A percentile compares a stretch with the other conserved stretches of the same genome.
phyloP scores from a whole-genome alignment of 257 asterid genomes.

The Lithospermum erythrorhizon region DNA sequence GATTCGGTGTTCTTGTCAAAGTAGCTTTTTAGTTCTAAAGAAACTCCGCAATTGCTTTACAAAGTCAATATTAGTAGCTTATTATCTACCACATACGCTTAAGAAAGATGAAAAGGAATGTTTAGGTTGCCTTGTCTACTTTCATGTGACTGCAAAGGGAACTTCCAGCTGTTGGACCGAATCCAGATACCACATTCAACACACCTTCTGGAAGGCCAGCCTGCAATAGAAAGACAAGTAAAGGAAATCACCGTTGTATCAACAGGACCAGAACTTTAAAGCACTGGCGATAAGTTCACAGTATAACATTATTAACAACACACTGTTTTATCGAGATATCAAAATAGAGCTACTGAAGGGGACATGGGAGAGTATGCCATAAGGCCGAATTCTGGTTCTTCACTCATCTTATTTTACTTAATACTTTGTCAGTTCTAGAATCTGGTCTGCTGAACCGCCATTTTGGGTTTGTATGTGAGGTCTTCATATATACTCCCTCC shows the following conservation, averaged over 20 bases:
- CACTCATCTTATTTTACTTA: no score
- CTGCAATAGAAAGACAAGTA: conserved; percentile 28
- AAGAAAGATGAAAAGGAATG: not conserved
- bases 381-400: no score
- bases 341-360: not conserved
- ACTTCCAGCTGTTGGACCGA: conserved; percentile 90
- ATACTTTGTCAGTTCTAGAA: no score
- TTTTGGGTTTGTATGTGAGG: no score
- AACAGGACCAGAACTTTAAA: not conserved
- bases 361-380: not conserved
- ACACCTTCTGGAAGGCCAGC: conserved; percentile 97
- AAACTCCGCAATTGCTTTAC: no score
- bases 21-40: no score
- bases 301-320: no score
- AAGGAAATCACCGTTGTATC: not conserved
- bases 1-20: no score
- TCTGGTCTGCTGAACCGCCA: no score
- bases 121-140: conserved; percentile 71
- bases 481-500: no score
- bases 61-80: not conserved
- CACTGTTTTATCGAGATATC: no score
- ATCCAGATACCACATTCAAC: conserved; percentile 78
- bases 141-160: conserved; percentile 95
- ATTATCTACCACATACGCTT: not conserved
- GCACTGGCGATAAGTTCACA: no score